A percentile compares a stretch with the other conserved stretches of the same genome.
Conservation (phyloP, 2,329 filamentous ascomycete species). For the Fusarium marasasianum region DNA sequence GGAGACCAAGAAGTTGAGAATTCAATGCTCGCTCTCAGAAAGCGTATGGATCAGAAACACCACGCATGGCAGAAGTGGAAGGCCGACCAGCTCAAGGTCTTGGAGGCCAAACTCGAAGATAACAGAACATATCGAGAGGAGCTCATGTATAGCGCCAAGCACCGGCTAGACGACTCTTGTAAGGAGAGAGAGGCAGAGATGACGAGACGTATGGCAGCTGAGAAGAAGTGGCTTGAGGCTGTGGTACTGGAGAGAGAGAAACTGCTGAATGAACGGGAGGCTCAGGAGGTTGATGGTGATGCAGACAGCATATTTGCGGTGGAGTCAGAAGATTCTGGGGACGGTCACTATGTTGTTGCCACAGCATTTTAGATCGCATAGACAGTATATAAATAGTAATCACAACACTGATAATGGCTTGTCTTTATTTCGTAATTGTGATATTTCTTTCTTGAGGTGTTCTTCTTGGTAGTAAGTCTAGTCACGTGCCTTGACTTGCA, state of each 20-base stretch:
- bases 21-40: conserved; percentile 49
- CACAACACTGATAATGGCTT: not conserved
- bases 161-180: conserved; percentile 43
- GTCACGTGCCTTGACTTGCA: conserved; percentile 31
- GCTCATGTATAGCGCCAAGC: conserved; percentile 53
- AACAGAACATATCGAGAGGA: conserved; percentile 53
- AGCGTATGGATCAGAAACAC: conserved; percentile 54
- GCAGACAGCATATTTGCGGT: conserved; percentile 47
- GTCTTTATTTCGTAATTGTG: not conserved
- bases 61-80: conserved; percentile 54
- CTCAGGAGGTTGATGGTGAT: conserved; percentile 55
- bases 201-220: conserved; percentile 50
- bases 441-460: not conserved
- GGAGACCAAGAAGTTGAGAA: conserved; percentile 45
- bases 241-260: conserved; percentile 56
- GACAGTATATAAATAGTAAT: not conserved
- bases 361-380: not conserved
- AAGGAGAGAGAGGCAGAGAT: conserved; percentile 47
- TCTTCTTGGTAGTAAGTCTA: not conserved
- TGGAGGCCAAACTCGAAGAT: conserved; percentile 50
- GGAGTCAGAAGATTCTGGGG: conserved; percentile 24
- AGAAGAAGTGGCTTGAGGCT: conserved; percentile 58
- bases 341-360: conserved; percentile 4
- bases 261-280: conserved; percentile 54
- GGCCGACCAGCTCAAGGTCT: conserved; percentile 51